Conservation (phyloP, 345 rosid species). For the Citrus hindsii region DNA sequence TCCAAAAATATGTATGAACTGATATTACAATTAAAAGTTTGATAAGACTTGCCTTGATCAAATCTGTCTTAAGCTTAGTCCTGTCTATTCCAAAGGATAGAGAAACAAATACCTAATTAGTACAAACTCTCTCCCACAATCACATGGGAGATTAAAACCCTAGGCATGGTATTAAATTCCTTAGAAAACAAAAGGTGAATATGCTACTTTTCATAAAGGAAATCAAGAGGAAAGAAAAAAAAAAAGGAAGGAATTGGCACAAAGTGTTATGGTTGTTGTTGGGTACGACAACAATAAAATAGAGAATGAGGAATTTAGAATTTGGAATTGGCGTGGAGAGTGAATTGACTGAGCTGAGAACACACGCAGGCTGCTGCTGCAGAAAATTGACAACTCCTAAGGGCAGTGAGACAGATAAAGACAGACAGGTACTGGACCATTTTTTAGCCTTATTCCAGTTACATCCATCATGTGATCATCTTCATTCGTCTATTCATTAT, state of each 20-base stretch:
- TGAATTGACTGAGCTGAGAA: constrained; percentile 1
- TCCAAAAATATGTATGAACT: too few relatives aligned
- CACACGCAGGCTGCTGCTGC: neutral
- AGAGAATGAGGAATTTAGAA: neutral
- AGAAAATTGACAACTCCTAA: constrained; percentile 8
- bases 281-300: neutral
- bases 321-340: neutral
- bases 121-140: too few relatives aligned
- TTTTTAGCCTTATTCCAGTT: neutral
- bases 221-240: neutral
- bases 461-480: neutral
- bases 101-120: too few relatives aligned
- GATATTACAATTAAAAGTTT: too few relatives aligned
- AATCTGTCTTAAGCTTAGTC: too few relatives aligned
- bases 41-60: too few relatives aligned
- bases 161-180: neutral
- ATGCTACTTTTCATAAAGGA: neutral
- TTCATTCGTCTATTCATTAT: neutral
- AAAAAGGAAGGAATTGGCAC: too few relatives aligned
- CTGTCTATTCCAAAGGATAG: too few relatives aligned
- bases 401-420: neutral
- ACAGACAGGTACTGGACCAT: neutral
- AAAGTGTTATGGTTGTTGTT: neutral
- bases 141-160: too few relatives aligned
- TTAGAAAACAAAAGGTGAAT: neutral